Evolutionary conservation across 352 stramenopile genomes (phyloP), one percentile per base, ranked within the genome.

Genomic region (Globisporangium paroecandrum): DNA sequence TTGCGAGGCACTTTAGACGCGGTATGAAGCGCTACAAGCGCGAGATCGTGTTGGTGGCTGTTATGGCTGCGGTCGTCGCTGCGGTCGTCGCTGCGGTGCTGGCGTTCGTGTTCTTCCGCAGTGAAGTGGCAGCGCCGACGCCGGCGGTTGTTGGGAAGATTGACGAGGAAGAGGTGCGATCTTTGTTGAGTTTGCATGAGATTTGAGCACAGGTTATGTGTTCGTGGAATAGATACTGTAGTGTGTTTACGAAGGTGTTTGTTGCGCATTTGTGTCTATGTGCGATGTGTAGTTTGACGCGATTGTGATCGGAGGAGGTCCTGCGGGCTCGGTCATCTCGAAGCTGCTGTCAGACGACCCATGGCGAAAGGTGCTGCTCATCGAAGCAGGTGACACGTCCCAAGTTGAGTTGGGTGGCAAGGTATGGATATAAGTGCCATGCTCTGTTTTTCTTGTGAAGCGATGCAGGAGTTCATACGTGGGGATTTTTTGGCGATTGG

Each of bases 271-370:
- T 51, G 43, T 47, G 13, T 47, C 12, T n/a, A n/a, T 49, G 0
- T 32, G 13, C 22, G n/a, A 6, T 32, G 9, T n/a, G 24, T 59
- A 90, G 83, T 89, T 71, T 57, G 83, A 91, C 22, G 72, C 78
- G 43, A 91, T 91, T 49, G 63, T 91, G 41, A 68, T 91, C 62
- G 83, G 83, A 0, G 83, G 81, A 12, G 83, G 83, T 0, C 83
- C 83, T 8, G 81, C 83, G 15, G 83, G 83, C 3, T 77, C 81
- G 1, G 78, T 91, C 25, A 71, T 89, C 24, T 66, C 83, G 13
- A 87, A 79, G 56, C 47, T 80, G 32, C 64, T 91, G 7, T 79
- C 78, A 22, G 79, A 91, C 49, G 77, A 89, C 53, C 64, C 70
- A 12, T 85, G 76, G 74, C 75, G 81, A 58, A 81, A 77, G 7